A percentile compares a stretch with the other conserved stretches of the same genome.
Evolutionary conservation across 305 asterid species (phyloP).

Genomic region (Fraxinus sp.): DNA sequence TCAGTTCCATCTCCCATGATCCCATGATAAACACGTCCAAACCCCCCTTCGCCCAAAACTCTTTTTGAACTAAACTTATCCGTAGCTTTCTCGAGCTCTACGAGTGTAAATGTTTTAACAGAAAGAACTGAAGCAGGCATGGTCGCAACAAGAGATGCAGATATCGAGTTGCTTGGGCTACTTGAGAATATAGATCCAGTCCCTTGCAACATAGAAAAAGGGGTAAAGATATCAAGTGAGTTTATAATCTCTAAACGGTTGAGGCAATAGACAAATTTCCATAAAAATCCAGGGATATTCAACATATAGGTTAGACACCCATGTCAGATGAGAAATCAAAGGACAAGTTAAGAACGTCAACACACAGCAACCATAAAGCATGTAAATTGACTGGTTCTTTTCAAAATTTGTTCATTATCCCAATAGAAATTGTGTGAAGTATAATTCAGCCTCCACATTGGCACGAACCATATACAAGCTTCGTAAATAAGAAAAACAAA

Average conservation of each 20-base stretch:
- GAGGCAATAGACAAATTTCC: neutral
- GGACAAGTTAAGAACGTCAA: neutral
- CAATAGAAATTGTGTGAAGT: neutral
- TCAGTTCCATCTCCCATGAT: slow-evolving; percentile 64
- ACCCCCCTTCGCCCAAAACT: slow-evolving; percentile 95
- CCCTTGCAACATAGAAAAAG: slow-evolving; percentile 39
- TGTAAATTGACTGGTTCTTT: neutral
- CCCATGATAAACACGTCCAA: slow-evolving; percentile 94
- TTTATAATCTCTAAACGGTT: neutral
- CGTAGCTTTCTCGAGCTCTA: slow-evolving; percentile 80
- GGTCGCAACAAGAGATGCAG: slow-evolving; percentile 59
- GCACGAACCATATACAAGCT: neutral
- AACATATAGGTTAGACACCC: slow-evolving; percentile 9
- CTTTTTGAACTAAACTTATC: slow-evolving; percentile 64
- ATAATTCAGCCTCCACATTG: neutral
- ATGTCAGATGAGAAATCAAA: neutral
- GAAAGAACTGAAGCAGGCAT: slow-evolving; percentile 82
- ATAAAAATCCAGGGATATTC: slow-evolving; percentile 13
- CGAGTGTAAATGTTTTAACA: slow-evolving; percentile 68
- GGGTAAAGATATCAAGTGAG: neutral
- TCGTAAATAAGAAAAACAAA: neutral
- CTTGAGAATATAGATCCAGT: slow-evolving; percentile 65
- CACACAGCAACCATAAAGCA: neutral
- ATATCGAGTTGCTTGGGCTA: slow-evolving; percentile 75
- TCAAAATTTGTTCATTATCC: neutral